Evolutionary conservation across 192 early-diverging fungal species (phyloP).

Genomic region (Coemansia sp.): DNA sequence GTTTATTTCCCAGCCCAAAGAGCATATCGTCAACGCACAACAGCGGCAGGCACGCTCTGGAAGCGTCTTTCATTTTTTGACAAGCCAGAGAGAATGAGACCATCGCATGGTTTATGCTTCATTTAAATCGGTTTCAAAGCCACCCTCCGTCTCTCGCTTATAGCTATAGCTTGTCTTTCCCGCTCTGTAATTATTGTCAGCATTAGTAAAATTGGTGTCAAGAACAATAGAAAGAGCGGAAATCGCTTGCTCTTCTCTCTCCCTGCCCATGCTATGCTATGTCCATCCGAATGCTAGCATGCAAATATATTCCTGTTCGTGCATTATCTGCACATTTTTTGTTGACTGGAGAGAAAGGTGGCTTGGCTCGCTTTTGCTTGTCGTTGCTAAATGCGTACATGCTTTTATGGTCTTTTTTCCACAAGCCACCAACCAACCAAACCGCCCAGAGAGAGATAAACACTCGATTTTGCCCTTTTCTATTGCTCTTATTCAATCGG

Average conservation of each 20-base stretch:
- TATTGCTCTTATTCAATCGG: too few relatives aligned
- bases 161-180: neutral
- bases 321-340: neutral
- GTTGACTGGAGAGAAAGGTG: neutral
- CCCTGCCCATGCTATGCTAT: neutral
- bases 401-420: neutral
- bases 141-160: neutral
- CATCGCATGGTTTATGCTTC: too few relatives aligned
- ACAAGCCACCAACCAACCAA: neutral
- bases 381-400: neutral
- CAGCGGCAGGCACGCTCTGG: too few relatives aligned
- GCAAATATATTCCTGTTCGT: neutral
- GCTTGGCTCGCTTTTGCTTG: neutral
- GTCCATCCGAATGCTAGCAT: neutral
- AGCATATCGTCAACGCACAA: too few relatives aligned
- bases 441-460: too few relatives aligned
- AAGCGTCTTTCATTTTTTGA: too few relatives aligned
- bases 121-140: constrained; percentile 5
- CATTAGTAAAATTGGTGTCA: too few relatives aligned
- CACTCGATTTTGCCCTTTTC: too few relatives aligned
- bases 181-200: neutral
- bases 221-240: neutral
- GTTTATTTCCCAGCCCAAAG: too few relatives aligned
- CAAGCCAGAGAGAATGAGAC: too few relatives aligned
- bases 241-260: neutral